Percentiles rank a stretch among this genome's conserved stretches.
Conservation (phyloP, 208 protist genomes). For the Crithidia fasciculata region DNA sequence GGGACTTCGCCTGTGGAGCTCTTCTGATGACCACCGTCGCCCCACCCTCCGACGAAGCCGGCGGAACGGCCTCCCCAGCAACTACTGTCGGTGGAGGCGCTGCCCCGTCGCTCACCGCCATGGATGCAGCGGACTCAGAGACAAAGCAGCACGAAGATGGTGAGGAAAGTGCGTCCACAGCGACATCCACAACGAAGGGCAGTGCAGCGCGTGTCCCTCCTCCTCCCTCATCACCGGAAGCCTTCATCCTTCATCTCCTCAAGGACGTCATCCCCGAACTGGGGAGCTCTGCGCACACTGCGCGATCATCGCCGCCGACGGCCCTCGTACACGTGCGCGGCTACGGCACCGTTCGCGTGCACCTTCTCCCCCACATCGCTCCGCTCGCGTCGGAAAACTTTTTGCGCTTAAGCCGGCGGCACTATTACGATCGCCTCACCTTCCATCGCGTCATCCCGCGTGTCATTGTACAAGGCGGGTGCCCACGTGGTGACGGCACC, state of each 20-base stretch:
- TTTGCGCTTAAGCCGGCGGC: conserved; percentile 73
- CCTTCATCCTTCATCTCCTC: conserved; percentile 39
- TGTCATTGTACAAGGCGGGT: conserved; percentile 96
- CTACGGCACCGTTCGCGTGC: conserved; percentile 71
- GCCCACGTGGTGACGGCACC: conserved; percentile 92
- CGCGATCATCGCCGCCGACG: conserved; percentile 2
- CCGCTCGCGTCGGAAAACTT: conserved; percentile 98
- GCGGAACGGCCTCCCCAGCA: background rate
- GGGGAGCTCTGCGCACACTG: background rate
- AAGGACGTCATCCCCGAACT: conserved; percentile 22
- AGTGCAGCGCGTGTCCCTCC: too few relatives aligned
- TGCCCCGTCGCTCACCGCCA: background rate
- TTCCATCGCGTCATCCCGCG: conserved; percentile 96
- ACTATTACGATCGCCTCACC: conserved; percentile 94
- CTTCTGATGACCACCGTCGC: conserved; percentile 29
- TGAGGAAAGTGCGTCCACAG: too few relatives aligned
- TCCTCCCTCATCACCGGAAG: too few relatives aligned
- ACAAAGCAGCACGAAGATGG: background rate
- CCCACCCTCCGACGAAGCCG: background rate
- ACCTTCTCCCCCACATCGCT: conserved; percentile 90
- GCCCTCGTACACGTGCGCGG: conserved; percentile 48
- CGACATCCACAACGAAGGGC: too few relatives aligned
- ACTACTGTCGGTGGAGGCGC: background rate
- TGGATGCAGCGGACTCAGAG: too few relatives aligned
- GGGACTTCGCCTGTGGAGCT: conserved; percentile 33